Conservation (phyloP, 805 yeast species). For the Ogataea salicorniae region DNA sequence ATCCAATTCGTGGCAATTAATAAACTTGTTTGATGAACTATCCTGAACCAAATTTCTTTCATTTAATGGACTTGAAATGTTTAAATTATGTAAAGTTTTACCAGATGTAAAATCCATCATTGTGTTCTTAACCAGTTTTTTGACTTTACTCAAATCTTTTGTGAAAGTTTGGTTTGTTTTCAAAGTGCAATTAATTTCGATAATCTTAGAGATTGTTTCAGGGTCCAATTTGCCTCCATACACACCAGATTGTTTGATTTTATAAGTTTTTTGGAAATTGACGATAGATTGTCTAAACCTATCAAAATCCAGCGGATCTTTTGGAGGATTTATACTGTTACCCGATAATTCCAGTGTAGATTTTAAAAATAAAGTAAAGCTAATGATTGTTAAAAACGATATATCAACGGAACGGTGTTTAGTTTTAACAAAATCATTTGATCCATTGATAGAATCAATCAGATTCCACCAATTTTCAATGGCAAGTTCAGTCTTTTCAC, state of each 20-base stretch:
- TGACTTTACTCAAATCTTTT: conserved; percentile 32
- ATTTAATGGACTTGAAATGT: conserved; percentile 21
- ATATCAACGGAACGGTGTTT: conserved; percentile 23
- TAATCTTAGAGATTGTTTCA: conserved; percentile 20
- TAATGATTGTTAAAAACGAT: conserved; percentile 74
- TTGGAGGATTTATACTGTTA: conserved; percentile 56
- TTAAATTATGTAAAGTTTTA: conserved; percentile 26
- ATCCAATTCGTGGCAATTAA: conserved; percentile 25
- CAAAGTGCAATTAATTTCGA: conserved; percentile 22
- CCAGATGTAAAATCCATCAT: conserved; percentile 34
- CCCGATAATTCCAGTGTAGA: conserved; percentile 56
- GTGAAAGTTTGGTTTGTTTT: conserved; percentile 31
- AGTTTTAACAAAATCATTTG: conserved; percentile 17
- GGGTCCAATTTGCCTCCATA: conserved; percentile 17
- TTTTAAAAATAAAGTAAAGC: conserved; percentile 65
- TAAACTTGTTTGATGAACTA: conserved; percentile 13
- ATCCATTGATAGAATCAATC: conserved; percentile 30
- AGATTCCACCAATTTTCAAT: conserved; percentile 76
- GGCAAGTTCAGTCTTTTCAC: conserved; percentile 71
- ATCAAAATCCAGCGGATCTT: conserved; percentile 80
- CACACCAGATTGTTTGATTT: conserved; percentile 5
- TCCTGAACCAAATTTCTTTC: conserved; percentile 10
- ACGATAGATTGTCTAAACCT: conserved; percentile 62
- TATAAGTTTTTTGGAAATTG: conserved; percentile 60
- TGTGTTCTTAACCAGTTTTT: conserved; percentile 31